Evolutionary conservation across 2,329 filamentous ascomycete species (phyloP), one percentile per base, ranked within the genome.

Genomic region (Teratosphaeriaceae sp.): DNA sequence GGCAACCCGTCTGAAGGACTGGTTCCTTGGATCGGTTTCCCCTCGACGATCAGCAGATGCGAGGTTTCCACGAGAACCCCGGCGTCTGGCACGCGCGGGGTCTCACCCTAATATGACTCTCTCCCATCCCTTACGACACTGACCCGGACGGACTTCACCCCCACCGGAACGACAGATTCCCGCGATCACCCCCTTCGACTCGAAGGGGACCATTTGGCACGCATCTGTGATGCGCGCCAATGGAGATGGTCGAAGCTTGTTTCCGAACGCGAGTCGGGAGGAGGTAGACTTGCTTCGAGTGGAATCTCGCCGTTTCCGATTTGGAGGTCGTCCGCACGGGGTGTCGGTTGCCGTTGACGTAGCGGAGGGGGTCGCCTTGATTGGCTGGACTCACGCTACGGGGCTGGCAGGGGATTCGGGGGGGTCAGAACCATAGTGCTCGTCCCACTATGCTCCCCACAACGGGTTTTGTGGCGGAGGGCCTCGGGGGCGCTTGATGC

Each of bases 281-380:
- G 56, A 60, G 56, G 57, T 59, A 60, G 57, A 59, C 57, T 49
- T 52, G 56, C 53, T 56, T 55, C 51, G 54, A 54, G 57, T 52
- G 51, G 53, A 40, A 40, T 31, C 30, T 38, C 8, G n/a, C 8
- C 24, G n/a, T 27, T 27, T 27, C 29, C 33, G 33, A n/a, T 13
- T 40, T n/a, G n/a, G n/a, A n/a, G n/a, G n/a, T 34, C 23, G 23
- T 41, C 38, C 18, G 8, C 16, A 22, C 23, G 26, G 24, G 20
- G 30, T 39, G 19, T 31, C 21, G 42, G 42, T 38, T 30, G 42
- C 21, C 33, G 29, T 20, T n/a, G n/a, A n/a, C n/a, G n/a, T n/a
- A n/a, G 30, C n/a, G 18, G 22, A 3, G 34, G 22, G 30, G 46
- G 46, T 49, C 49, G 49, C 51, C 54, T 56, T 56, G 34, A 50